These are phyloP conservation scores for Metschnikowia sp. DNA, from an alignment of 805 yeast species.

Conservation along the genomic window DNA sequence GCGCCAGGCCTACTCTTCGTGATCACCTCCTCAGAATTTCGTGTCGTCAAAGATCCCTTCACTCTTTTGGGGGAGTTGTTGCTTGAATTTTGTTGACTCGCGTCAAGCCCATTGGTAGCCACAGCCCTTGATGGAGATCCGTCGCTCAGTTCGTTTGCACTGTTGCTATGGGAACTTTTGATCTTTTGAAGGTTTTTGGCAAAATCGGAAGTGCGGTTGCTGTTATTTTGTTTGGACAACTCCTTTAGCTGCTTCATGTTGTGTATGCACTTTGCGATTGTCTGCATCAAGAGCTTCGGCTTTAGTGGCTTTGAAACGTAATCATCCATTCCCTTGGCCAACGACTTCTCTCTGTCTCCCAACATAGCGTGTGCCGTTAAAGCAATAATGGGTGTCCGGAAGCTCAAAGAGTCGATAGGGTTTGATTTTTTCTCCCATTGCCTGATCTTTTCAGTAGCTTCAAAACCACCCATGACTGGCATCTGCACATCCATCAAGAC, in stretches of 20 bases:
- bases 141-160: slow-evolving; percentile 2
- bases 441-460: slow-evolving; percentile 81
- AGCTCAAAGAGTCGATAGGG: slow-evolving; percentile 64
- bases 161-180: slow-evolving; percentile 19
- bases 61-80: slow-evolving; percentile 6
- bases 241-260: slow-evolving; percentile 61
- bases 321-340: slow-evolving; percentile 91
- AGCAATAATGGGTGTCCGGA: slow-evolving; percentile 84
- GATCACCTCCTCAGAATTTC: slow-evolving; percentile 28
- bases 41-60: slow-evolving; percentile 11
- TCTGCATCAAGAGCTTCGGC: slow-evolving; percentile 77
- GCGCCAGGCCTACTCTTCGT: slow-evolving; percentile 28
- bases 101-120: slow-evolving; percentile 1
- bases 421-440: slow-evolving; percentile 83
- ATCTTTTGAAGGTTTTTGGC: slow-evolving; percentile 43
- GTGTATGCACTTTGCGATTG: slow-evolving; percentile 80
- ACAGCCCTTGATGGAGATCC: slow-evolving; percentile 4
- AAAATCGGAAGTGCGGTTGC: slow-evolving; percentile 43
- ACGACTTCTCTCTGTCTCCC: slow-evolving; percentile 84
- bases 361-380: slow-evolving; percentile 92
- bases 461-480: slow-evolving; percentile 96
- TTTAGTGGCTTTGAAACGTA: slow-evolving; percentile 84
- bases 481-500: slow-evolving; percentile 91
- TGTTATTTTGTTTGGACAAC: slow-evolving; percentile 45
- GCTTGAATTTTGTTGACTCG: slow-evolving; percentile 1